Evolutionary conservation across 139 green algal genomes (phyloP), one percentile per base, ranked within the genome.

Genomic region (Chlamydomonas eustigma): DNA sequence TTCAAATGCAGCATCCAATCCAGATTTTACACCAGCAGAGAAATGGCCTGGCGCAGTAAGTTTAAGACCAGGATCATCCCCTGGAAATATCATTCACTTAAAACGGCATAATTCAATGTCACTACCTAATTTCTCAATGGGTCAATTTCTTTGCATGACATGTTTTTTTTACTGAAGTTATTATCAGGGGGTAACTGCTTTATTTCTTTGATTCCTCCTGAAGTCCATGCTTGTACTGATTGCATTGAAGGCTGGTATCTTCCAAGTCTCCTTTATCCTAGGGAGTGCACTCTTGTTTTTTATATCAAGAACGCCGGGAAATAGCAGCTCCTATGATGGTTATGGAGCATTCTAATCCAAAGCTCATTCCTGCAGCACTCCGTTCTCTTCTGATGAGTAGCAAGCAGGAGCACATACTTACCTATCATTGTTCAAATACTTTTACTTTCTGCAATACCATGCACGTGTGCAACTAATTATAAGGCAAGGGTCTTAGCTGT

Each of bases 201-300:
- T 24, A 3, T 38, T 72, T 12, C 24, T 72, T 36, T 5, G 12
- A 28, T 3, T 39, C 33, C 33, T 4, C 35, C 67, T 4, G 4
- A 25, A 74, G 2, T 33, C 36, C 2, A 31, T 28, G 4, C 67
- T 74, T 5, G n/a, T n/a, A n/a, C n/a, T n/a, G n/a, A n/a, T n/a
- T n/a, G n/a, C n/a, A n/a, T 4, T 65, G 35, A 71, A 87, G 50
- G 77, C 81, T 8, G 86, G 82, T 4, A 81, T 92, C 35, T 84
- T 90, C 50, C 80, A 88, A 33, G 76, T 88, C 0, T 80, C 78
- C 0, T 88, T 87, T 52, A 94, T 96, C 39, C 78, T 96, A 31
- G 91, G 80, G 6, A 83, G 73, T 18, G 89, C 86, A 0, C 75
- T 96, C 28, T 38, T 94, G 12, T 92, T 96, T 52, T 94, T 94